These are phyloP conservation scores for Metschnikowia lunata DNA, from an alignment of 805 yeast genomes.

Conservation along the genomic window DNA sequence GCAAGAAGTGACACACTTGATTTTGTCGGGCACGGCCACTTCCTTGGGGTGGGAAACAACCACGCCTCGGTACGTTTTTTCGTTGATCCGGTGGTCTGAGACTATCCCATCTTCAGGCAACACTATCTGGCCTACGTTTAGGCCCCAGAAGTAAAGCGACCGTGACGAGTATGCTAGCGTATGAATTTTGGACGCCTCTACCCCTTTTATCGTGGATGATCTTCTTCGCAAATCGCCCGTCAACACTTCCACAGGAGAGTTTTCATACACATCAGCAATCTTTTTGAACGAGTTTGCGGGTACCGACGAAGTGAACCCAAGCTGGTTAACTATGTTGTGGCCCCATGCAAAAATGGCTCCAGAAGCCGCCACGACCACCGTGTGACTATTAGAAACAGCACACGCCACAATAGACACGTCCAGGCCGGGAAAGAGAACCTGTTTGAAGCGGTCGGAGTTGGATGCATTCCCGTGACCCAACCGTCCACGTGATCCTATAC, in stretches of 20 bases:
- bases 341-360: slow-evolving; percentile 80
- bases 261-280: slow-evolving; percentile 27
- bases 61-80: slow-evolving; percentile 33
- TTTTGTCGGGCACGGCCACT: slow-evolving; percentile 43
- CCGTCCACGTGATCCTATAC: slow-evolving; percentile 68
- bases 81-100: slow-evolving; percentile 24
- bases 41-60: slow-evolving; percentile 37
- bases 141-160: slow-evolving; percentile 66
- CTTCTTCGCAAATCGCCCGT: slow-evolving; percentile 38
- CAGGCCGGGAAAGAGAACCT: slow-evolving; percentile 35
- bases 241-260: slow-evolving; percentile 37
- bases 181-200: slow-evolving; percentile 65
- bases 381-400: slow-evolving; percentile 62
- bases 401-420: slow-evolving; percentile 26
- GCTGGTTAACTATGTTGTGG: slow-evolving; percentile 58
- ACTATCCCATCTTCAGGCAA: background rate
- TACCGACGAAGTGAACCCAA: slow-evolving; percentile 42
- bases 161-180: slow-evolving; percentile 53
- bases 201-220: slow-evolving; percentile 31
- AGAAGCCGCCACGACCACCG: slow-evolving; percentile 49
- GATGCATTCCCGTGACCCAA: slow-evolving; percentile 49
- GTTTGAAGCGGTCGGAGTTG: slow-evolving; percentile 41
- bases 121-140: slow-evolving; percentile 72
- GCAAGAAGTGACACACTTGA: slow-evolving; percentile 56
- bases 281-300: slow-evolving; percentile 16